These are phyloP conservation scores for Phaeotremella fagi DNA, from an alignment of 768 basidiomycete species.

Conservation along the genomic window DNA sequence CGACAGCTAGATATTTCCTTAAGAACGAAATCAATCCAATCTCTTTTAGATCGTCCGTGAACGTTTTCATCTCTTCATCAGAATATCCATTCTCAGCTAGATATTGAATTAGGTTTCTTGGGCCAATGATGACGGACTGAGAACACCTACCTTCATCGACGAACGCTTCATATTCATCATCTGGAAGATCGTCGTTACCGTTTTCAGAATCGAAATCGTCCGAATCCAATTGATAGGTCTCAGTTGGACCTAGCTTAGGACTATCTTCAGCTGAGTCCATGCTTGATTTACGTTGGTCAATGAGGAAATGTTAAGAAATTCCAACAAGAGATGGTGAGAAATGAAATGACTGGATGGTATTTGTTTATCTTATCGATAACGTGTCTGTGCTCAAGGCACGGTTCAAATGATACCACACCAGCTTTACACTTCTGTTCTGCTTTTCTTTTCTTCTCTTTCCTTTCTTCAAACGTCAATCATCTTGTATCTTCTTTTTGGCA, in stretches of 20 bases:
- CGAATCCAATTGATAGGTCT: slow-evolving; percentile 35
- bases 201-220: slow-evolving; percentile 39
- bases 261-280: slow-evolving; percentile 19
- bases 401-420: no score
- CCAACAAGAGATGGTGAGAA: not conserved
- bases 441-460: no score
- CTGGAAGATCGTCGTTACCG: slow-evolving; percentile 18
- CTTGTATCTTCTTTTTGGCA: no score
- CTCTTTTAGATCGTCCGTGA: slow-evolving; percentile 29
- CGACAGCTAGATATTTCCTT: slow-evolving; percentile 20
- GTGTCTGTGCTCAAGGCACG: not conserved
- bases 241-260: no score
- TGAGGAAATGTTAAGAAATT: not conserved
- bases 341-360: not conserved
- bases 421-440: no score
- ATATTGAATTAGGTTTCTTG: not conserved
- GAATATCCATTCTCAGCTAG: slow-evolving; percentile 36
- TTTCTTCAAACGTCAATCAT: no score
- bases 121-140: not conserved
- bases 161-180: slow-evolving; percentile 30
- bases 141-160: slow-evolving; percentile 35
- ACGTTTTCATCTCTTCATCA: slow-evolving; percentile 27
- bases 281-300: not conserved
- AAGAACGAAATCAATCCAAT: slow-evolving; percentile 35
- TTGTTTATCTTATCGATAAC: not conserved